Base-by-base conservation (phyloP, 139 green algal genomes). In the Chlorokybus atmophyticus region DNA sequence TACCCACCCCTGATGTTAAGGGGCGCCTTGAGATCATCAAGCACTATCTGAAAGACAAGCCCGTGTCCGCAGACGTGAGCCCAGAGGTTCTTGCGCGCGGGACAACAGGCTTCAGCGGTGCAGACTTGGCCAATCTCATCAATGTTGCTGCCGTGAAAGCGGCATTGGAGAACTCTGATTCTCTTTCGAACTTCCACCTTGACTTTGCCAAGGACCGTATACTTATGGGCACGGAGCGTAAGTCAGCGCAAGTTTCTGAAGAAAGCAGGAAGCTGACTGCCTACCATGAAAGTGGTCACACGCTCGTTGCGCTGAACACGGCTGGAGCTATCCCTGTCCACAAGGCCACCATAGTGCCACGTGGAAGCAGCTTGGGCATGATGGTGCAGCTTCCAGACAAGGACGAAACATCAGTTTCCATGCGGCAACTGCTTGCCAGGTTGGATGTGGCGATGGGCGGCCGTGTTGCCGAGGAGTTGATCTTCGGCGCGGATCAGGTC, bases 401-500 rank as follows among this genome's bases (percentile, higher is more conserved):
- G 53, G 82, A 85, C 47, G 77, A 92, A 59, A 85, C 73, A 26
- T 85, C 62, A 55, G 64, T 93, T 40, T 82, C 57, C 5, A 73
- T 74, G 30, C 60, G 74, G 29, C 87, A 98, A 78, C 83, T 98
- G 70, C 70, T 96, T 53, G 90, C 90, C 7, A 82, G 85, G 27
- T 73, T 98, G 52, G 90, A 95, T 60, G 87, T 97, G 32, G 90
- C 79, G 78, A 96, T 98, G 90, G 89, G 89, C 19, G 87, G 87
- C 25, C 73, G 87, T 19, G 83, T 93, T 6, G 87, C 86, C 8
- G 87, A 94, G 71, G 87, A 94, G 75, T 65, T 95, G 8, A 89
- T 95, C 53, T 95, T 95, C 62, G 71, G 65, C 17, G 27, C 32
- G 6, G 55, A 79, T 25, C 32, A 67, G 21, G 58, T 63, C 42